Base-by-base conservation (phyloP, 2,329 filamentous ascomycete species). In the Sclerotiophoma versabilis region DNA sequence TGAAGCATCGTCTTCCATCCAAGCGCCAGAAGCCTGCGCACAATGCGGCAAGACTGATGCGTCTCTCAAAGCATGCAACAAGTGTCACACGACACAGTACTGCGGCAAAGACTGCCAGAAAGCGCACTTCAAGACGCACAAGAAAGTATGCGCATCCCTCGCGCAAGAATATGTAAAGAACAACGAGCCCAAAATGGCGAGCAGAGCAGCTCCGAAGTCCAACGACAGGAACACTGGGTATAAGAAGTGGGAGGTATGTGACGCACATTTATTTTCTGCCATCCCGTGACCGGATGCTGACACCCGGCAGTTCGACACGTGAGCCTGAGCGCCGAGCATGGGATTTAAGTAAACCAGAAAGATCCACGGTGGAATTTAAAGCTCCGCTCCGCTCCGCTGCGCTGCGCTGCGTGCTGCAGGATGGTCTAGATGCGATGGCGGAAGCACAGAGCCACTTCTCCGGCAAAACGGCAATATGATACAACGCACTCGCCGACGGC, bases 71-170 rank as follows among this genome's bases (percentile, higher is more conserved):
- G 65, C 72, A 37, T 77, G 76, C 60, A 69, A 64, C 15, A 72
- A 73, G 49, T 77, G 76, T 58, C 73, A 77, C 52, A 75, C 68
- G 46, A 68, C 72, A 12, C 48, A 57, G 6, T 77, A 77, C 60
- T 77, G 76, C 62, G 71, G 65, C 7, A 73, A 75, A 19, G 73
- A 77, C 25, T 77, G 75, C 63, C 74, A 75, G 50, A 77, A 77
- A 58, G 70, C 71, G 19, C 65, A 68, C 25, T 71, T 70, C 57
- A 77, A 76, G 50, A 58, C 66, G 34, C 75, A 77, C 61, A 77
- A 77, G 65, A 76, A 76, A 54, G 66, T 69, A 27, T 77, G 75
- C 57, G 70, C 74, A 5, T 58, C 58, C 3, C 60, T 74, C 17
- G 75, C 75, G 11, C 75, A 77, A 51, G 74, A 74, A 57, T 76